Percentiles rank a stretch among this genome's conserved stretches.
Conservation (phyloP, 176 grass and related monocot genomes). For the Echinochloa phyllopogon region DNA sequence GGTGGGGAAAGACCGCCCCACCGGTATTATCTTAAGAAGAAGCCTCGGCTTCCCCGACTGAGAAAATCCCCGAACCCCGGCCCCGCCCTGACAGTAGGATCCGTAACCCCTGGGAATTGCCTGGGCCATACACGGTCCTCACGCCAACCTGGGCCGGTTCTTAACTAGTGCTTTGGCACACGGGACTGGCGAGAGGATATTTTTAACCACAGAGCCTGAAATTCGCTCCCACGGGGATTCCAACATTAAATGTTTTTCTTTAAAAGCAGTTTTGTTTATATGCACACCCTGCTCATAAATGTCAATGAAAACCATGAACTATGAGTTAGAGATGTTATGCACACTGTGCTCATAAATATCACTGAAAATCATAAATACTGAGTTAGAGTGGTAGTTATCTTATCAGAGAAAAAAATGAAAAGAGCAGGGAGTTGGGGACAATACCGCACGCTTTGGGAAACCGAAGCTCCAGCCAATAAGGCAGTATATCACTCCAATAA, state of each 20-base stretch:
- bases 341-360: background rate
- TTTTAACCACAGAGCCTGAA: too few relatives aligned
- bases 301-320: conserved; percentile 3
- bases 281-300: background rate
- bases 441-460: conserved; percentile 83
- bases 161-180: too few relatives aligned
- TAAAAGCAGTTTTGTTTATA: background rate
- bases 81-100: too few relatives aligned
- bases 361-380: conserved; percentile 5
- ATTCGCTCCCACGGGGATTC: too few relatives aligned
- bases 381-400: background rate
- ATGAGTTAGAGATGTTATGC: background rate
- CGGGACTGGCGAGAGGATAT: too few relatives aligned
- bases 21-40: too few relatives aligned
- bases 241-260: background rate
- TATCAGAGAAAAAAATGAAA: background rate
- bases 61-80: too few relatives aligned
- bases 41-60: too few relatives aligned
- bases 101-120: too few relatives aligned
- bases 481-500: conserved; percentile 84
- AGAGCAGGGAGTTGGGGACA: background rate
- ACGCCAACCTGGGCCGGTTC: too few relatives aligned
- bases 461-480: conserved; percentile 76
- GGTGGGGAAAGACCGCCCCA: too few relatives aligned
- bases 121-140: too few relatives aligned